Percentiles rank a stretch among this genome's conserved stretches.
These are phyloP conservation scores for Dioscorea zingiberensis DNA, from an alignment of 106 monocot genomes.

Conservation along the genomic window DNA sequence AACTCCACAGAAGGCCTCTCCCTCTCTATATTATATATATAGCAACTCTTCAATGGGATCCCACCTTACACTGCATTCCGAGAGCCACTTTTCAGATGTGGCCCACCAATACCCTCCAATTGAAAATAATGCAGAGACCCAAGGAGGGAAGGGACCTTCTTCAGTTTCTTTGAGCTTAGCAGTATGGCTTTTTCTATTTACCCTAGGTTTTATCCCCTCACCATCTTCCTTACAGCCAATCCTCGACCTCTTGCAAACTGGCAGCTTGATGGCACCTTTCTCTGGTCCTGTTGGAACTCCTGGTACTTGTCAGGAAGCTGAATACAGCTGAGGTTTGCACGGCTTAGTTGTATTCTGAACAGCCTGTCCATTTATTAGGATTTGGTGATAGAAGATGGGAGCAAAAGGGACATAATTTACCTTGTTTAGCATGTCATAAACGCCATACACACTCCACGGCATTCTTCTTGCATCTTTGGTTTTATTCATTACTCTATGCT, in stretches of 20 bases:
- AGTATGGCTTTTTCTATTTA: conserved; percentile 81
- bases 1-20: conserved; percentile 41
- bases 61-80: conserved; percentile 61
- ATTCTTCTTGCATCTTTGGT: conserved; percentile 97
- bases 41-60: conserved; percentile 73
- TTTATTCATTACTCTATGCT: conserved; percentile 93
- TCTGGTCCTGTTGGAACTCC: conserved; percentile 49
- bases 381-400: background rate
- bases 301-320: conserved; percentile 86
- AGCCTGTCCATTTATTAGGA: no score
- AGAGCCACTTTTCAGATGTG: background rate
- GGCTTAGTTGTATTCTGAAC: no score
- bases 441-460: conserved; percentile 95
- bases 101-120: background rate
- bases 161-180: conserved; percentile 86
- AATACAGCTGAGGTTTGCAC: background rate
- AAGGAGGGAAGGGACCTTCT: conserved; percentile 42
- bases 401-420: conserved; percentile 10
- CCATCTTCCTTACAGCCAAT: conserved; percentile 99
- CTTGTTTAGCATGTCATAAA: conserved; percentile 96
- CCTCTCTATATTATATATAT: conserved; percentile 68
- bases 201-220: conserved; percentile 89
- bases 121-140: background rate
- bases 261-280: conserved; percentile 49
- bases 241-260: conserved; percentile 83